A percentile compares a stretch with the other conserved stretches of the same genome.
These are phyloP conservation scores for Meira nashicola DNA, from an alignment of 1,284 basidiomycete species.

Conservation along the genomic window DNA sequence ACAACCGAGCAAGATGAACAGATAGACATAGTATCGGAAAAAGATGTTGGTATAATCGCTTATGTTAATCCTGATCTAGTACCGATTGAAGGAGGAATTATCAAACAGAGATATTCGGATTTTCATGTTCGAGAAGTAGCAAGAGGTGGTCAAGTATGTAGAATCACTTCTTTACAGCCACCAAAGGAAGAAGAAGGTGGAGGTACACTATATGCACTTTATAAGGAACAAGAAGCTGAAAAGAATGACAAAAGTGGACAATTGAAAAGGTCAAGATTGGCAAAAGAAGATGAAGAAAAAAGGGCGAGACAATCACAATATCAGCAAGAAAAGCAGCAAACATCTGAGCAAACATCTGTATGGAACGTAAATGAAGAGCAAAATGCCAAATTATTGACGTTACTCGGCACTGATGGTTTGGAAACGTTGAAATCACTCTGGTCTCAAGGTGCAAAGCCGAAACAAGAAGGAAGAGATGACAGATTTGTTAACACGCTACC, in stretches of 20 bases:
- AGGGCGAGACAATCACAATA: not conserved
- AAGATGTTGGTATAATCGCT: slow-evolving; percentile 20
- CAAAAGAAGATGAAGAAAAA: slow-evolving; percentile 11
- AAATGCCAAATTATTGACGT: slow-evolving; percentile 7
- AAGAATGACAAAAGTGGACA: slow-evolving; percentile 7
- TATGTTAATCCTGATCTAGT: slow-evolving; percentile 16
- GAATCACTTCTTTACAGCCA: slow-evolving; percentile 16
- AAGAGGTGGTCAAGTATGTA: slow-evolving; percentile 11
- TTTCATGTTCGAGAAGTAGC: slow-evolving; percentile 25
- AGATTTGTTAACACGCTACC: slow-evolving; percentile 58
- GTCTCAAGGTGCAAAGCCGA: slow-evolving; percentile 11
- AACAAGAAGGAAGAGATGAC: not conserved
- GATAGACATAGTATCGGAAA: slow-evolving; percentile 7
- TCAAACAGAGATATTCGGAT: slow-evolving; percentile 27
- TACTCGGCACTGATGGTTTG: slow-evolving; percentile 12
- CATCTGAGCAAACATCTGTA: not conserved
- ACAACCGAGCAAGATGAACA: not conserved
- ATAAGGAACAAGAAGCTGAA: slow-evolving; percentile 8
- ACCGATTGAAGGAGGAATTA: slow-evolving; percentile 18
- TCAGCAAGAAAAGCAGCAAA: slow-evolving; percentile 5
- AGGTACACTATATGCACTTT: slow-evolving; percentile 5
- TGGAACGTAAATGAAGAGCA: not conserved
- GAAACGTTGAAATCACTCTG: slow-evolving; percentile 13
- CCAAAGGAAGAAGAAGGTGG: slow-evolving; percentile 12
- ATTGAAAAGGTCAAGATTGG: not conserved